phyloP scores from a whole-genome alignment of 2,329 filamentous ascomycete genomes.

The Botrytis elliptica region DNA sequence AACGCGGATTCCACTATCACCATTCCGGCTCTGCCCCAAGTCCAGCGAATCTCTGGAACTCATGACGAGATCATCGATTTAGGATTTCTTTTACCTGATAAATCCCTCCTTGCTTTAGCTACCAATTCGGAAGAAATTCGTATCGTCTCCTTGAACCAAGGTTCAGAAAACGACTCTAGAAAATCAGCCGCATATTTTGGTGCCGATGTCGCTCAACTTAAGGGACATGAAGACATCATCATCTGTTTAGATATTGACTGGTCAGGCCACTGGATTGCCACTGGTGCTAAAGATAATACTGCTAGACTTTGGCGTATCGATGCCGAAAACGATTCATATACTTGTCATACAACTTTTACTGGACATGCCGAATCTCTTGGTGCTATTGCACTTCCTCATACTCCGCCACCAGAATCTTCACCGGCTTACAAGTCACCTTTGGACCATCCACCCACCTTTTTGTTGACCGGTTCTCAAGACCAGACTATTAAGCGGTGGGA shows the following conservation, averaged over 20 bases:
- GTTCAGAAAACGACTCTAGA: slow-evolving; percentile 29
- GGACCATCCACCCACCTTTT: slow-evolving; percentile 75
- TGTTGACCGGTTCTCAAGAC: slow-evolving; percentile 92
- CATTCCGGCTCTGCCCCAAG: slow-evolving; percentile 42
- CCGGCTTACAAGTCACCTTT: slow-evolving; percentile 71
- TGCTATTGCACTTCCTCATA: slow-evolving; percentile 79
- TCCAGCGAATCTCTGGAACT: slow-evolving; percentile 86
- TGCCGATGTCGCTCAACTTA: slow-evolving; percentile 80
- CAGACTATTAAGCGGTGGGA: slow-evolving; percentile 96
- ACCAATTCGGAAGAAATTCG: slow-evolving; percentile 94
- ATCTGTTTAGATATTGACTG: slow-evolving; percentile 93
- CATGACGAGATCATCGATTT: slow-evolving; percentile 98
- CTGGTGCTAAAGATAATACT: slow-evolving; percentile 94
- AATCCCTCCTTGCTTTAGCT: slow-evolving; percentile 80
- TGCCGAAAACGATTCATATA: slow-evolving; percentile 68
- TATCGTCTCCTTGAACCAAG: slow-evolving; percentile 67
- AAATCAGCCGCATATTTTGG: slow-evolving; percentile 68
- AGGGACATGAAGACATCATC: slow-evolving; percentile 92
- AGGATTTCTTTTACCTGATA: slow-evolving; percentile 77
- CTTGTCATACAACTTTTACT: slow-evolving; percentile 78
- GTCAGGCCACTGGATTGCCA: slow-evolving; percentile 96
- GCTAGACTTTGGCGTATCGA: slow-evolving; percentile 89
- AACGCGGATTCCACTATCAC: slow-evolving; percentile 39
- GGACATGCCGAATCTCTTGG: slow-evolving; percentile 94
- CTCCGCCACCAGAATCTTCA: slow-evolving; percentile 64